Percentiles rank a stretch among this genome's conserved stretches.
Conservation (phyloP, 1,139 yeast species). For the Lodderomyces metapsilosis region DNA sequence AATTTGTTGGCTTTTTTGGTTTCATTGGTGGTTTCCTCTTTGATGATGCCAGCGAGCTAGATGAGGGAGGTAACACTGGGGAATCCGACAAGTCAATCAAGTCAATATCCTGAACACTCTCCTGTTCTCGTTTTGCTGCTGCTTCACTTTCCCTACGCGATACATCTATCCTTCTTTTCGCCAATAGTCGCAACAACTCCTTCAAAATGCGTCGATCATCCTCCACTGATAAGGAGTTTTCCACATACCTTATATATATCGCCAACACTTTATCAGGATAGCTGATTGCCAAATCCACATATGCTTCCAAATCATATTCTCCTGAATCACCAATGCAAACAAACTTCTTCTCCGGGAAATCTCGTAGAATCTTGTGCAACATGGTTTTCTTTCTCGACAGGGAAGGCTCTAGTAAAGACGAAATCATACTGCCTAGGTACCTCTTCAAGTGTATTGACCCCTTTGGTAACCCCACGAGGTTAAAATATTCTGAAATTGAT, state of each 20-base stretch:
- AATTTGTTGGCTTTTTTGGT: slow-evolving; percentile 37
- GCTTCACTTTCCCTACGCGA: not conserved
- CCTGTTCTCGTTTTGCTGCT: not conserved
- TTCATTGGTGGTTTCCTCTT: slow-evolving; percentile 34
- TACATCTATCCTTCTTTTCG: slow-evolving; percentile 10
- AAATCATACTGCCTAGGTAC: slow-evolving; percentile 75
- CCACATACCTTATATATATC: slow-evolving; percentile 80
- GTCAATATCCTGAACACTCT: slow-evolving; percentile 21
- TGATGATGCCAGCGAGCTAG: not conserved
- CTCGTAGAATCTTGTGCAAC: slow-evolving; percentile 61
- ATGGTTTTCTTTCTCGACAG: slow-evolving; percentile 74
- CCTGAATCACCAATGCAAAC: slow-evolving; percentile 93
- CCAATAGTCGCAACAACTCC: slow-evolving; percentile 26
- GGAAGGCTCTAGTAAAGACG: slow-evolving; percentile 84
- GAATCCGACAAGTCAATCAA: slow-evolving; percentile 36
- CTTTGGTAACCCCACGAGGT: slow-evolving; percentile 56
- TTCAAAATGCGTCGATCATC: slow-evolving; percentile 40
- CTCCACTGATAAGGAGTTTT: slow-evolving; percentile 59
- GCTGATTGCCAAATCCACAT: slow-evolving; percentile 61
- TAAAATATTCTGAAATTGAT: slow-evolving; percentile 59
- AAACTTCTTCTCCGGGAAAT: slow-evolving; percentile 76
- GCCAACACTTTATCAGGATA: slow-evolving; percentile 67
- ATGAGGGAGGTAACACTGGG: slow-evolving; percentile 8
- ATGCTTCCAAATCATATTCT: slow-evolving; percentile 92
- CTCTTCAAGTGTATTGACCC: slow-evolving; percentile 86